Base-by-base conservation (phyloP, 495 filamentous ascomycete genomes). In the Annulohypoxylon maeteangense region DNA sequence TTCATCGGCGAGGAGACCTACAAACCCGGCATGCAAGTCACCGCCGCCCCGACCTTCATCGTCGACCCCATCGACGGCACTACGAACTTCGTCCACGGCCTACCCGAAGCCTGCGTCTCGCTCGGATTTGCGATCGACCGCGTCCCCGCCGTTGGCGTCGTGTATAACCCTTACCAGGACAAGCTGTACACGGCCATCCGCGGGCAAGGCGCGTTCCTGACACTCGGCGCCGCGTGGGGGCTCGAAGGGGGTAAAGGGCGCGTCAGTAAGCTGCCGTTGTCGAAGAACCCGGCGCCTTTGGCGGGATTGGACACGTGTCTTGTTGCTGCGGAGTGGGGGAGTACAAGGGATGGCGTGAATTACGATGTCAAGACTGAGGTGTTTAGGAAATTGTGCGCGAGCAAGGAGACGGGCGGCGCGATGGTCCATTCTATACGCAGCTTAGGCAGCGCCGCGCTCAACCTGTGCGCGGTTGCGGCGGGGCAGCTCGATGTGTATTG, bases 51-150 rank as follows among this genome's bases (percentile, higher is more conserved):
- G 1, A 97, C 93, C 48, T 97, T 97, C 81, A 87, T 97, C 79
- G 88, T 91, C 65, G 93, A 97, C 81, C 93, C 93, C 42, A 94
- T 96, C 74, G 93, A 97, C 81, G 93, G 93, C 64, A 96, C 93
- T 11, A 89, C 89, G 50, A 97, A 97, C 82, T 97, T 97, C 74
- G 87, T 97, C 5, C 93, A 97, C 80, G 83, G 84, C 57, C 91
- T 92, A 81, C 91, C 93, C 12, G 86, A 90, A 73, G 91, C 92
- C 67, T 93, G 90, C 81, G 90, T 97, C 74, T 94, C 91, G 8
- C 89, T 96, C 11, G 93, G 92, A 32, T 88, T 97, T 71, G 86
- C 88, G 36, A 74, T 93, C 53, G 76, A 84, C 69, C 86, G 85
- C 44, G 63, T 70, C 8, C 92, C 93, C 25, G 79, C 86, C 8